Evolutionary conservation across 352 stramenopile genomes (phyloP), one percentile per base, ranked within the genome.

Genomic region (Aphanomyces euteiches): DNA sequence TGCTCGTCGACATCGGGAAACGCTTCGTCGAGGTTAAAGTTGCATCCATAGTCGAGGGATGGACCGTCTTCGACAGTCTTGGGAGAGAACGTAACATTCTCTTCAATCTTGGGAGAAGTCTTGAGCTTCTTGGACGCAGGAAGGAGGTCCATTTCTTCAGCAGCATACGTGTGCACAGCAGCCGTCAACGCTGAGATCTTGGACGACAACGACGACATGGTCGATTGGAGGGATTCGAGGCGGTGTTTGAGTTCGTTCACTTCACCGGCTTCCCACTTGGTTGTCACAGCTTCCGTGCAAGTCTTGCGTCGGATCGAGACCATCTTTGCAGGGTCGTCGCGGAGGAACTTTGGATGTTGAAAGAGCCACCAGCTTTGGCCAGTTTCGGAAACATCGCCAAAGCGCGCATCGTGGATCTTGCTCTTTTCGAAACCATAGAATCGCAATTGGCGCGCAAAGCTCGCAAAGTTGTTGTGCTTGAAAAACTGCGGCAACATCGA

Each of bases 381-480:
- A 67, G 89, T 88, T 70, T 87, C 84, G 60, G 78, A 83, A 74
- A 89, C 84, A 64, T 92, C 84, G 63, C 78, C 80, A 66, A 94
- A 85, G 60, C 90, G 83, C 66, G 91, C 90, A 75, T 95, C 85
- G 69, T 92, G 84, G 67, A 92, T 90, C 79, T 96, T 95, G 78
- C 92, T 86, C 75, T 97, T 97, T 56, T 92, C 90, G 76, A 97
- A 97, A 54, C 90, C 90, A 72, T 97, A 97, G 67, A 97, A 96
- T 74, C 97, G 97, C 54, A 97, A 80, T 73, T 97, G 91, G 19
- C 91, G 87, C 75, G 97, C 90, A 77, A 97, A 97, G 58, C 79
- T 92, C 70, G 87, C 93, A 67, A 97, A 97, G 75, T 97, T 97
- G 76, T 94, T 96, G 88, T 97, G 91, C 80, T 97, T 97, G 73